Base-by-base conservation (phyloP, 2,329 filamentous ascomycete species). In the Zasmidium citrigriseum region DNA sequence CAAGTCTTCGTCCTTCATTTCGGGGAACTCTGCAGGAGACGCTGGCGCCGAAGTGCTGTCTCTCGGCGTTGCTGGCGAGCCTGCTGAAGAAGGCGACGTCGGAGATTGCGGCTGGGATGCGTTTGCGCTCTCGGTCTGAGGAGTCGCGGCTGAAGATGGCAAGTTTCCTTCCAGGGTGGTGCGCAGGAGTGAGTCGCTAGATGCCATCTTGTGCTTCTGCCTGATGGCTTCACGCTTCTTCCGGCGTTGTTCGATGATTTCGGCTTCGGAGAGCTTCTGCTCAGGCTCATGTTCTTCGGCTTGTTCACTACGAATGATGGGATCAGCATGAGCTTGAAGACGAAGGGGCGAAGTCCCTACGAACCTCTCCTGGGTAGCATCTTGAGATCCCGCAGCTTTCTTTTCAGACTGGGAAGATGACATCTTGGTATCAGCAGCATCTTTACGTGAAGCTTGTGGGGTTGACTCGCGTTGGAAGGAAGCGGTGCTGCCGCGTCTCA, bases 161-260 rank as follows among this genome's bases (percentile, higher is more conserved):
- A 68, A 47, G 44, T 64, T 72, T 20, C 68, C 82, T 64, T 88
- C 85, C 41, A 93, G 79, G 5, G 64, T 65, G 12, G 61, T 46
- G 14, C 58, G 89, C 88, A 76, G 93, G 87, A 62, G 93, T 85
- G 48, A 66, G 92, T 85, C 70, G 54, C 47, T 50, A 46, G 60
- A 90, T 83, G 68, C 68, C 88, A 87, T 65, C 75, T 79, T 74
- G 68, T 91, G 89, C 78, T 92, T 96, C 72, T 90, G 89, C 71
- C 91, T 85, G 63, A 96, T 89, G 64, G 91, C 90, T 77, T 95
- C 90, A 64, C 93, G 88, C 58, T 89, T 86, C 71, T 89, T 91
- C 24, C 92, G 89, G 55, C 93, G 89, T 68, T 91, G 88, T 74
- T 96, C 90, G 68, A 96, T 89, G 69, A 93, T 83, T 65, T 89